Percentiles rank a stretch among this genome's conserved stretches.
phyloP scores from a whole-genome alignment of 345 rosid species.

The Hibiscus trionum region DNA sequence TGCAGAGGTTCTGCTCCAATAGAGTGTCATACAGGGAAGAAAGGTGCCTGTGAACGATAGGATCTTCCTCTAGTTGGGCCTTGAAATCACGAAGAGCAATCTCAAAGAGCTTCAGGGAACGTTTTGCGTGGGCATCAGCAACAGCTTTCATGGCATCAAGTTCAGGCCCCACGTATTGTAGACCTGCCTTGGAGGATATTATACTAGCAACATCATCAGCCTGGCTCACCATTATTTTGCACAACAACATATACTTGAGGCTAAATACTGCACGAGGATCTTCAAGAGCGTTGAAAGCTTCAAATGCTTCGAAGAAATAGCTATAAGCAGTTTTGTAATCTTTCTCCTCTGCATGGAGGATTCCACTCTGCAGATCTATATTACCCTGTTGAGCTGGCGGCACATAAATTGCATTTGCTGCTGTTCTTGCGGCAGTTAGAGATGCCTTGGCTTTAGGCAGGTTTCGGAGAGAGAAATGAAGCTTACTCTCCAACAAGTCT shows the following conservation, averaged over 20 bases:
- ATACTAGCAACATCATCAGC: constrained; percentile 95
- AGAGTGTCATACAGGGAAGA: constrained; percentile 85
- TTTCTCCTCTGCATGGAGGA: constrained; percentile 96
- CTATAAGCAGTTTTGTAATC: constrained; percentile 96
- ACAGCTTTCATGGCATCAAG: constrained; percentile 96
- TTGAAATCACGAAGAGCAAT: constrained; percentile 65
- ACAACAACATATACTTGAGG: constrained; percentile 81
- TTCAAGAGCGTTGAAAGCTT: constrained; percentile 91
- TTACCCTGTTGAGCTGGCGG: constrained; percentile 96
- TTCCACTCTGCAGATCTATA: constrained; percentile 92
- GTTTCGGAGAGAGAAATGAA: constrained; percentile 84
- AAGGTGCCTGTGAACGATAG: constrained; percentile 89
- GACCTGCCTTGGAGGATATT: constrained; percentile 88
- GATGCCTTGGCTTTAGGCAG: constrained; percentile 98
- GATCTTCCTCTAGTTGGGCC: constrained; percentile 90
- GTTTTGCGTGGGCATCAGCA: constrained; percentile 87
- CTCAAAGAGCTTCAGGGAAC: constrained; percentile 83
- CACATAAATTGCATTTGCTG: constrained; percentile 90
- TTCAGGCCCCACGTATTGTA: constrained; percentile 76
- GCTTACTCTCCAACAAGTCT: constrained; percentile 84
- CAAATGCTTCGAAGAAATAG: constrained; percentile 94
- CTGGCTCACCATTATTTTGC: constrained; percentile 95
- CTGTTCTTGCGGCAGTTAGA: constrained; percentile 92
- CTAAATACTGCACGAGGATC: constrained; percentile 89
- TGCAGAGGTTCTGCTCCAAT: constrained; percentile 82